Conservation (phyloP, 768 basidiomycete genomes). For the Gloeopeniophorella convolvens region DNA sequence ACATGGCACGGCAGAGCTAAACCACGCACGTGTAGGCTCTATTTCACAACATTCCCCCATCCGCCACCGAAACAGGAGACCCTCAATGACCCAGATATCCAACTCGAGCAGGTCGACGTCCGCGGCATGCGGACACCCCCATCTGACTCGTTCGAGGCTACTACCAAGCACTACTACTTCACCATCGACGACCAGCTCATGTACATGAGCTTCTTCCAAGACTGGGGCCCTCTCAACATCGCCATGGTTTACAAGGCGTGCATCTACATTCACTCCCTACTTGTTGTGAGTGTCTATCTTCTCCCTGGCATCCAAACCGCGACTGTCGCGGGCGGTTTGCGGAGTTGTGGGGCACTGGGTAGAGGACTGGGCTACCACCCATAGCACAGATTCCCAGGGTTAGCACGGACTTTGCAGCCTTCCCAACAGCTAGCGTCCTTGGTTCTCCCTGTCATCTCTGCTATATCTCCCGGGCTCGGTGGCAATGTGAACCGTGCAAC, state of each 20-base stretch:
- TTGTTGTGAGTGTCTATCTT: slow-evolving; percentile 26
- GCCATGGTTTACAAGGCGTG: slow-evolving; percentile 93
- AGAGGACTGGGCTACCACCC: background rate
- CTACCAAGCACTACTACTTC: slow-evolving; percentile 81
- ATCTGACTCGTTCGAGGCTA: slow-evolving; percentile 64
- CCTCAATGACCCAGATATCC: slow-evolving; percentile 54
- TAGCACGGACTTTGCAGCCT: too few relatives aligned
- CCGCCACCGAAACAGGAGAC: slow-evolving; percentile 60
- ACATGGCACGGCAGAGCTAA: background rate
- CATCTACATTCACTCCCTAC: slow-evolving; percentile 83
- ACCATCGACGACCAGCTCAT: slow-evolving; percentile 88
- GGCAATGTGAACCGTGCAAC: too few relatives aligned
- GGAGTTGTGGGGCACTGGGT: background rate
- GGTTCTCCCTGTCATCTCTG: too few relatives aligned
- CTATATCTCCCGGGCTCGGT: too few relatives aligned
- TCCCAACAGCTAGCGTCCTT: too few relatives aligned
- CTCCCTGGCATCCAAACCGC: background rate
- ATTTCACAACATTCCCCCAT: slow-evolving; percentile 83
- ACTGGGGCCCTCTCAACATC: slow-evolving; percentile 89
- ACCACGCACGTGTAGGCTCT: slow-evolving; percentile 40
- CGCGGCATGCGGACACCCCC: slow-evolving; percentile 55
- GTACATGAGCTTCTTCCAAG: slow-evolving; percentile 91
- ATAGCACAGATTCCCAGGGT: too few relatives aligned
- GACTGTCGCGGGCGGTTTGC: background rate
- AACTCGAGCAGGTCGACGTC: slow-evolving; percentile 53